Percentiles rank a stretch among this genome's conserved stretches.
These are phyloP conservation scores for Aphanomyces euteiches DNA, from an alignment of 352 stramenopile genomes.

Conservation along the genomic window DNA sequence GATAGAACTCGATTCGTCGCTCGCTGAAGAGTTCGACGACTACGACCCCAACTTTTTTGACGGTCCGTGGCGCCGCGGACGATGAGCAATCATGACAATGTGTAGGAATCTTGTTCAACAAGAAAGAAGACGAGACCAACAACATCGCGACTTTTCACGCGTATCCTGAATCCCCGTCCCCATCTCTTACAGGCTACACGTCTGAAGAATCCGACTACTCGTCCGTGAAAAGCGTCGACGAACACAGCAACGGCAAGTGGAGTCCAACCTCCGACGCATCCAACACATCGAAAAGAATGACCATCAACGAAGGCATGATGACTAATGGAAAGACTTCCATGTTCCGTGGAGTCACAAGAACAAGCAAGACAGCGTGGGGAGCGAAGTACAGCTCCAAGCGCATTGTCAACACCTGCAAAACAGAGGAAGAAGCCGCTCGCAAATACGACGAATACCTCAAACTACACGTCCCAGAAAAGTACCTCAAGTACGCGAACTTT, in stretches of 20 bases:
- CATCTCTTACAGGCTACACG: conserved; percentile 46
- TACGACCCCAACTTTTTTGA: conserved; percentile 32
- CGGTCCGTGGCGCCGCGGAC: not conserved
- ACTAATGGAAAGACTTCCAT: conserved; percentile 88
- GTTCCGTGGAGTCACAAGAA: conserved; percentile 80
- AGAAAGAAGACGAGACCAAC: conserved; percentile 11
- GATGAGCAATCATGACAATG: not conserved
- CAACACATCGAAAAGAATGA: conserved; percentile 44
- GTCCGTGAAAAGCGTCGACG: conserved; percentile 54
- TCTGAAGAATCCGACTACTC: conserved; percentile 84
- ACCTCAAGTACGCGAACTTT: conserved; percentile 84
- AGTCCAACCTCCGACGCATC: conserved; percentile 37
- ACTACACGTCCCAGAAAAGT: conserved; percentile 75
- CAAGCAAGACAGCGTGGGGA: conserved; percentile 84
- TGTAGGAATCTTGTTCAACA: conserved; percentile 27
- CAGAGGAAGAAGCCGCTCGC: conserved; percentile 73
- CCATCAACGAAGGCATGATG: conserved; percentile 64
- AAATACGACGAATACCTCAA: conserved; percentile 83
- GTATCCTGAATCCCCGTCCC: conserved; percentile 23
- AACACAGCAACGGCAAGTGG: conserved; percentile 39
- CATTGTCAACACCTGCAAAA: conserved; percentile 87
- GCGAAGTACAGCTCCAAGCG: conserved; percentile 85
- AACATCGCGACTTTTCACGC: not conserved
- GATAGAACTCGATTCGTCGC: conserved; percentile 13
- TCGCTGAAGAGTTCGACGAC: conserved; percentile 25